These are phyloP conservation scores for Trebouxia sp. DNA, from an alignment of 139 green algal species.

Conservation along the genomic window DNA sequence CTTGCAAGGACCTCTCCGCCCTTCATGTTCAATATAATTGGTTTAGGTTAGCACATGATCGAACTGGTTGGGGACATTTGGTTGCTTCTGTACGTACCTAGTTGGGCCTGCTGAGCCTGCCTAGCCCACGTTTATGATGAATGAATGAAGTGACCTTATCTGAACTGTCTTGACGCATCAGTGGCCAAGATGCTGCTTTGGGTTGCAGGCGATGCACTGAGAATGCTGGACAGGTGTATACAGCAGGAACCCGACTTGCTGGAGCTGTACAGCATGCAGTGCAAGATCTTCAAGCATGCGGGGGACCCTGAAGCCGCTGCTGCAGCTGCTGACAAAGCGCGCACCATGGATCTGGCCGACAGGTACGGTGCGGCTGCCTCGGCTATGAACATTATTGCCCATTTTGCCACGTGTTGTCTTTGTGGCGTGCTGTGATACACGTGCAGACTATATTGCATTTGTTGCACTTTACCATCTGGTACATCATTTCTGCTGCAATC, in stretches of 20 bases:
- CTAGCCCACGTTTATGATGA: no score
- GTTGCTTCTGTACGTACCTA: no score
- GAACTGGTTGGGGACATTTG: no score
- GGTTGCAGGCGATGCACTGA: constrained; percentile 64
- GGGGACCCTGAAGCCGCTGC: constrained; percentile 70
- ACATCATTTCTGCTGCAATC: not conserved
- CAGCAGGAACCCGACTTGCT: constrained; percentile 69
- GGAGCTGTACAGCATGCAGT: constrained; percentile 71
- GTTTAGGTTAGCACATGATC: no score
- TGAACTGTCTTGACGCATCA: no score
- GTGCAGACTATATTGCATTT: not conserved
- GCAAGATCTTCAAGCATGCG: constrained; percentile 76
- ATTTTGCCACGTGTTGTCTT: not conserved
- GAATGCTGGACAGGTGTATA: constrained; percentile 62
- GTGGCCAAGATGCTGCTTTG: no score
- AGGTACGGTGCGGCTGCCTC: constrained; percentile 51
- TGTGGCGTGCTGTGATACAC: not conserved
- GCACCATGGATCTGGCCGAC: constrained; percentile 86
- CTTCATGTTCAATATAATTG: no score
- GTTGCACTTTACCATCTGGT: not conserved
- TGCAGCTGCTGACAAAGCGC: constrained; percentile 64
- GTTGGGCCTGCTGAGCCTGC: no score
- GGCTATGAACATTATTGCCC: not conserved
- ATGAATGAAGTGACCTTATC: no score
- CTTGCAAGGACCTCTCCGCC: no score